phyloP scores from a whole-genome alignment of 257 asterid genomes.

The Apocynum venetum region DNA sequence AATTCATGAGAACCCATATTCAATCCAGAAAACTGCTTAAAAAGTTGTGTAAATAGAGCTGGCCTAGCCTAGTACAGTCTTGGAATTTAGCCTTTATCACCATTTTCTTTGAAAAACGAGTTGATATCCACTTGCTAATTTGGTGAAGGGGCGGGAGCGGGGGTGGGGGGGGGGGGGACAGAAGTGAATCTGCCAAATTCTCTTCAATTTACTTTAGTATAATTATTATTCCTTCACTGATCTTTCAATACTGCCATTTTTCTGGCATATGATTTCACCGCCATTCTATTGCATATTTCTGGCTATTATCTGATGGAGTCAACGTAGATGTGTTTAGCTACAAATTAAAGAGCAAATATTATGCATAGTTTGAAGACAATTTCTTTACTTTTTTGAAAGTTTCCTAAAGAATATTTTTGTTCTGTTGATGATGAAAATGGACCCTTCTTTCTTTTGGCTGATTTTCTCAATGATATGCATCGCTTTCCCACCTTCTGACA shows the following conservation, averaged over 20 bases:
- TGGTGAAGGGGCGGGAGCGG: not conserved
- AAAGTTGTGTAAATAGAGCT: not conserved
- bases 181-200: not conserved
- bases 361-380: not conserved
- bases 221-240: not conserved
- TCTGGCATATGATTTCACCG: conserved; percentile 14
- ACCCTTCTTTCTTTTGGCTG: not conserved
- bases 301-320: conserved; percentile 5
- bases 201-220: not conserved
- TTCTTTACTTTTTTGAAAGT: not conserved
- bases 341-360: not conserved
- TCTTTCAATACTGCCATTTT: conserved; percentile 16
- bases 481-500: conserved; percentile 8
- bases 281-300: conserved; percentile 17
- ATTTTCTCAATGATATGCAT: conserved; percentile 5
- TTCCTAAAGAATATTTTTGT: not conserved
- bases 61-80: not conserved
- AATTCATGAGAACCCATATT: not conserved
- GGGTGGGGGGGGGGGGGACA: too few relatives aligned
- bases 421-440: not conserved
- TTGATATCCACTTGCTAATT: not conserved
- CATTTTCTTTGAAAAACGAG: not conserved
- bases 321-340: not conserved
- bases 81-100: conserved; percentile 9
- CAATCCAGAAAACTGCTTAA: not conserved